These are phyloP conservation scores for Colletotrichum somersetense DNA, from an alignment of 2,329 filamentous ascomycete genomes.

Conservation along the genomic window DNA sequence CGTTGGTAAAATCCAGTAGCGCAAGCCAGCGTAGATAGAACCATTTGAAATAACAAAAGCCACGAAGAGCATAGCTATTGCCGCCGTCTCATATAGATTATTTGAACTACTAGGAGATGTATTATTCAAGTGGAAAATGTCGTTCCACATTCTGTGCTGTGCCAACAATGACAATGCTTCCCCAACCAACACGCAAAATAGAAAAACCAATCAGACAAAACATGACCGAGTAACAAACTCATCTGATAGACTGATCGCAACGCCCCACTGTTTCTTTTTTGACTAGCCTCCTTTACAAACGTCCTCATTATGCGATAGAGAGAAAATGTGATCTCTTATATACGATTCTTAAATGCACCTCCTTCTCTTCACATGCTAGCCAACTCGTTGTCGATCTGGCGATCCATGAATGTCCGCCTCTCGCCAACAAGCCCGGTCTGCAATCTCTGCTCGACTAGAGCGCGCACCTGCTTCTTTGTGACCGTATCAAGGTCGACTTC, in stretches of 20 bases:
- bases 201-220: constrained; percentile 13
- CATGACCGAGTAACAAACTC: constrained; percentile 20
- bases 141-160: constrained; percentile 20
- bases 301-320: constrained; percentile 30
- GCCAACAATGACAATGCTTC: constrained; percentile 16
- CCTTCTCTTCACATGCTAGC: constrained; percentile 81
- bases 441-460: constrained; percentile 90
- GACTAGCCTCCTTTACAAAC: constrained; percentile 22
- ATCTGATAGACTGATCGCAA: constrained; percentile 30
- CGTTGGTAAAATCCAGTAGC: constrained; percentile 65
- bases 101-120: constrained; percentile 32
- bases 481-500: constrained; percentile 97
- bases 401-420: constrained; percentile 88
- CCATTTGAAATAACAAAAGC: background rate
- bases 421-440: constrained; percentile 91
- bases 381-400: constrained; percentile 92
- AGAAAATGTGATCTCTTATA: constrained; percentile 23
- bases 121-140: constrained; percentile 32
- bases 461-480: constrained; percentile 96
- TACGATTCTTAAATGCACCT: constrained; percentile 19
- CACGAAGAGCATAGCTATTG: background rate
- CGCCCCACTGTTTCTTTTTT: constrained; percentile 32
- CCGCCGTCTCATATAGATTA: constrained; percentile 19
- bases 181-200: constrained; percentile 5
- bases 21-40: background rate